Evolutionary conservation across 2,329 filamentous ascomycete species (phyloP).

Genomic region (Cercospora janseana): DNA sequence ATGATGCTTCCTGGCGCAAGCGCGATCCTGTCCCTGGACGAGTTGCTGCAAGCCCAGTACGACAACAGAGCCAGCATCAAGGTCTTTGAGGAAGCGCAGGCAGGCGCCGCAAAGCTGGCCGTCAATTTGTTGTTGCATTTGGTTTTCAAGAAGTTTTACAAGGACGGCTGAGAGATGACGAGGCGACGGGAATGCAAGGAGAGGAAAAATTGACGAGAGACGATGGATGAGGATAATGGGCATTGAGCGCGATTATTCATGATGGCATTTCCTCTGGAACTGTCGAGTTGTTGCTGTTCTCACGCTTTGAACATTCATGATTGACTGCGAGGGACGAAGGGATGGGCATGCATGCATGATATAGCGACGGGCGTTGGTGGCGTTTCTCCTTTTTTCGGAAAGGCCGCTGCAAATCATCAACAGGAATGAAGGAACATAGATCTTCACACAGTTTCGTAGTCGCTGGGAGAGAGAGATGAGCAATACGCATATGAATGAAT

Average conservation of each 20-base stretch:
- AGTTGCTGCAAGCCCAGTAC: slow-evolving; percentile 93
- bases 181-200: background rate
- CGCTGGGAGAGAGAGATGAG: no score
- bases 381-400: background rate
- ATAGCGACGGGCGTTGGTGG: slow-evolving; percentile 11
- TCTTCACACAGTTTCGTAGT: no score
- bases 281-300: no score
- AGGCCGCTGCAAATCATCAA: background rate
- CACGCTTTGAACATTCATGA: no score
- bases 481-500: background rate
- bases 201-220: background rate
- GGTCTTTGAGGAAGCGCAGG: slow-evolving; percentile 67
- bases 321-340: background rate
- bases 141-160: slow-evolving; percentile 98
- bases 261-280: no score
- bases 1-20: slow-evolving; percentile 96
- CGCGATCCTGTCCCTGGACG: slow-evolving; percentile 84
- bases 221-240: background rate
- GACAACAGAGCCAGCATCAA: slow-evolving; percentile 96
- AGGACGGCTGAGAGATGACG: slow-evolving; percentile 38
- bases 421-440: background rate
- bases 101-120: slow-evolving; percentile 69
- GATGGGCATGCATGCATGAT: background rate
- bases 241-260: no score
- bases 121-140: slow-evolving; percentile 96